These are phyloP conservation scores for Colletotrichum sp. DNA, from an alignment of 2,329 filamentous ascomycete genomes.

Conservation along the genomic window DNA sequence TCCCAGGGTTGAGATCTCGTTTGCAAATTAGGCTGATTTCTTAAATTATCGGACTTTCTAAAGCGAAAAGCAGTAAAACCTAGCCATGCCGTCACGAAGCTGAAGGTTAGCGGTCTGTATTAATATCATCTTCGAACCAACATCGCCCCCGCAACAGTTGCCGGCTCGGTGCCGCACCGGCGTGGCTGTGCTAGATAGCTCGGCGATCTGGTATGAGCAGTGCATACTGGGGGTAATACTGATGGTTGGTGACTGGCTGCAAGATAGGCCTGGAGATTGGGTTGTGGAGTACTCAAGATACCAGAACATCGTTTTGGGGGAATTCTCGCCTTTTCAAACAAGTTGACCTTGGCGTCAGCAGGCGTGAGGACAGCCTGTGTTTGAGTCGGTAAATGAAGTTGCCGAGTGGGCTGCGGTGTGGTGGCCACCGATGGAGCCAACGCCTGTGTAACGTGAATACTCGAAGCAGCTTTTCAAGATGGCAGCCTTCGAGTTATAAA, in stretches of 20 bases:
- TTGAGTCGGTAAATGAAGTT: background rate
- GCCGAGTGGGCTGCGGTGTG: background rate
- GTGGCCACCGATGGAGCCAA: background rate
- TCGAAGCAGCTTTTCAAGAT: background rate
- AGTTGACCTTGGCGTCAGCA: background rate
- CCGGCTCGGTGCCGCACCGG: background rate
- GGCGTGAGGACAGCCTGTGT: background rate
- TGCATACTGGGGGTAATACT: background rate
- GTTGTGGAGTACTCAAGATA: background rate
- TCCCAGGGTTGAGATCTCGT: background rate
- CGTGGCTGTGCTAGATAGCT: conserved; percentile 5
- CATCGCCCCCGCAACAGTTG: background rate
- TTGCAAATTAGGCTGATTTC: fast-evolving
- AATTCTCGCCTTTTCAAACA: background rate
- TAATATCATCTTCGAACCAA: background rate
- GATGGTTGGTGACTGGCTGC: background rate
- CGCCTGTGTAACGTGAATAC: background rate
- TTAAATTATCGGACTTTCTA: fast-evolving
- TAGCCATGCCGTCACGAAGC: background rate
- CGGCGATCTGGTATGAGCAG: background rate
- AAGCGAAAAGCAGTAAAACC: fast-evolving
- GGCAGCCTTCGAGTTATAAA: background rate
- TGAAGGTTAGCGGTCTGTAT: background rate
- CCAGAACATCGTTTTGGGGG: background rate
- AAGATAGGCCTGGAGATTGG: background rate